Evolutionary conservation across 225 moss, liverwort and hornwort species (phyloP).

Genomic region (Anthoceros angustus): DNA sequence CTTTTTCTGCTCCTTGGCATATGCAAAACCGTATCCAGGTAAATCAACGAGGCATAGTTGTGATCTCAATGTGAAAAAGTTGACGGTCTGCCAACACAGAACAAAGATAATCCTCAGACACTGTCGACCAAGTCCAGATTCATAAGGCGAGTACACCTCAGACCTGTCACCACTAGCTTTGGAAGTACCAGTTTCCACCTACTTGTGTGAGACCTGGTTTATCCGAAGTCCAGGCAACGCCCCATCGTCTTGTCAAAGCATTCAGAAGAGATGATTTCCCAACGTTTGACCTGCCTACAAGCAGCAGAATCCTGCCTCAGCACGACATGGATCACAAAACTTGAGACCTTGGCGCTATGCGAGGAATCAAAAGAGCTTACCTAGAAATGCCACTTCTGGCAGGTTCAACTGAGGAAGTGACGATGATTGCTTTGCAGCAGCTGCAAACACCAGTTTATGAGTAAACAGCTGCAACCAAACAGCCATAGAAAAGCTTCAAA

Average conservation of each 20-base stretch:
- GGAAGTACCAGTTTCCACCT: not conserved
- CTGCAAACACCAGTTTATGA: slow-evolving; percentile 66
- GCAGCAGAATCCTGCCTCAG: not conserved
- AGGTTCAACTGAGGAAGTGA: slow-evolving; percentile 52
- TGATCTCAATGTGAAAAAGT: slow-evolving; percentile 74
- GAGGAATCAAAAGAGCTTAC: slow-evolving; percentile 15
- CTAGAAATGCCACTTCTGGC: slow-evolving; percentile 95
- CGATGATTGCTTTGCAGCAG: slow-evolving; percentile 66
- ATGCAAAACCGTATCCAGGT: slow-evolving; percentile 94
- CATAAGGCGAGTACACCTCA: not conserved
- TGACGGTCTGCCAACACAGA: slow-evolving; percentile 39
- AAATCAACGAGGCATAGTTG: slow-evolving; percentile 74
- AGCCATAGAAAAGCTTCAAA: slow-evolving; percentile 4
- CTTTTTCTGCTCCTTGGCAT: slow-evolving; percentile 58
- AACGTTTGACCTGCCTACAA: slow-evolving; percentile 81
- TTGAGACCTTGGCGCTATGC: no score
- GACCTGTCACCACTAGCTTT: not conserved
- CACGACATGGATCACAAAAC: not conserved
- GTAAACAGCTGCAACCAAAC: slow-evolving; percentile 48
- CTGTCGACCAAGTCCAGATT: not conserved
- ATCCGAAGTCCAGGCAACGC: slow-evolving; percentile 71
- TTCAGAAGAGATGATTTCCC: slow-evolving; percentile 91
- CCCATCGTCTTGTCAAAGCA: slow-evolving; percentile 88
- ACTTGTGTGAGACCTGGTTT: slow-evolving; percentile 96
- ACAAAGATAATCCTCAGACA: not conserved